Conservation (phyloP, 768 basidiomycete genomes). For the Nidularia sp. region DNA sequence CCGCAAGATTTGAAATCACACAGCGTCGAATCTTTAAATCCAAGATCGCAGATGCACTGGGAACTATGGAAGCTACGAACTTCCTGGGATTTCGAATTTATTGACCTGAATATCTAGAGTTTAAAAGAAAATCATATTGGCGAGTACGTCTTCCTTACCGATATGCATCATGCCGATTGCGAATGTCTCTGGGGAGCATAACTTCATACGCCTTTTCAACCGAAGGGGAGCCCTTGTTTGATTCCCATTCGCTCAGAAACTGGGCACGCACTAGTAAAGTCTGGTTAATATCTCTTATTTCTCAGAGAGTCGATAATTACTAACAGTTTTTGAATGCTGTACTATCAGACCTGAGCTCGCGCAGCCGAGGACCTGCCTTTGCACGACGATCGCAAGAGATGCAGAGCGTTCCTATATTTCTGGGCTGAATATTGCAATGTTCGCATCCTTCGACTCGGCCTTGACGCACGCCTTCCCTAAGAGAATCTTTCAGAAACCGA, state of each 20-base stretch:
- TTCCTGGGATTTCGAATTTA: conserved; percentile 33
- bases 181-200: conserved; percentile 33
- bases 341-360: conserved; percentile 42
- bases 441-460: conserved; percentile 47
- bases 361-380: conserved; percentile 36
- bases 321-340: conserved; percentile 49
- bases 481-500: conserved; percentile 4
- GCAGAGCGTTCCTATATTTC: conserved; percentile 41
- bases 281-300: conserved; percentile 7
- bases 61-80: conserved; percentile 60
- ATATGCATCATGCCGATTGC: conserved; percentile 43
- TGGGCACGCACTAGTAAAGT: conserved; percentile 34
- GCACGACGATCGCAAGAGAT: conserved; percentile 44
- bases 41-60: conserved; percentile 68
- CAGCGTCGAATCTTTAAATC: conserved; percentile 42
- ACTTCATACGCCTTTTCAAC: conserved; percentile 60
- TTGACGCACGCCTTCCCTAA: conserved; percentile 48
- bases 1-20: conserved; percentile 64
- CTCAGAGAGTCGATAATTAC: conserved; percentile 13
- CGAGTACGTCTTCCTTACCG: conserved; percentile 25
- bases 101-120: conserved; percentile 18
- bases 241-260: conserved; percentile 56
- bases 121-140: no score
- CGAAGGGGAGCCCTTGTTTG: conserved; percentile 26
- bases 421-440: conserved; percentile 43